A percentile compares a stretch with the other conserved stretches of the same genome.
These are phyloP conservation scores for Candida chauliodis DNA, from an alignment of 805 yeast genomes.

Conservation along the genomic window DNA sequence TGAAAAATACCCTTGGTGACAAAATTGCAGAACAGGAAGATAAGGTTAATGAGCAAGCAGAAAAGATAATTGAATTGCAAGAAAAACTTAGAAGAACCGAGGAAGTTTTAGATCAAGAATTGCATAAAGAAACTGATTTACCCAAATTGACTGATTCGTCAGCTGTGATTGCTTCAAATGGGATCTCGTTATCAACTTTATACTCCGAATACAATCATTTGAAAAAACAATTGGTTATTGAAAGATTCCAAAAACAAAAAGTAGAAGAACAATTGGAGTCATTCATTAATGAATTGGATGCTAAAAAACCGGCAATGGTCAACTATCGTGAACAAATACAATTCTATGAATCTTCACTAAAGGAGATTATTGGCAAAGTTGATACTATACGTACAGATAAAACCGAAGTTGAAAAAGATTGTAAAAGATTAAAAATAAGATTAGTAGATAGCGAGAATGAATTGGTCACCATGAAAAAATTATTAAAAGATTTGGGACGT, in stretches of 20 bases:
- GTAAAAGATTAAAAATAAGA: constrained; percentile 28
- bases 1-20: constrained; percentile 35
- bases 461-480: constrained; percentile 46
- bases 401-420: constrained; percentile 39
- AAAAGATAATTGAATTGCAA: constrained; percentile 27
- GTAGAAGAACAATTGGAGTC: constrained; percentile 68
- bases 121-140: constrained; percentile 35
- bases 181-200: constrained; percentile 62
- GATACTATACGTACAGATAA: constrained; percentile 53
- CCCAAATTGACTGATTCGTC: constrained; percentile 57
- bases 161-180: constrained; percentile 42
- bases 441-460: constrained; percentile 46
- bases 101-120: constrained; percentile 37
- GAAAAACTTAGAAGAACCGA: constrained; percentile 39
- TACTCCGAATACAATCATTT: constrained; percentile 62
- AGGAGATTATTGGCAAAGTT: constrained; percentile 47
- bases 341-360: constrained; percentile 56
- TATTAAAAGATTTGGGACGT: constrained; percentile 69
- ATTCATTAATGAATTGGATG: constrained; percentile 72
- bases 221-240: constrained; percentile 64
- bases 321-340: constrained; percentile 55
- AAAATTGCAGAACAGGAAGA: constrained; percentile 31
- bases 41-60: constrained; percentile 31
- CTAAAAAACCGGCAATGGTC: constrained; percentile 71
- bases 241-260: constrained; percentile 65